These are phyloP conservation scores for Fraxinus dipetala DNA, from an alignment of 305 asterid species.

Conservation along the genomic window DNA sequence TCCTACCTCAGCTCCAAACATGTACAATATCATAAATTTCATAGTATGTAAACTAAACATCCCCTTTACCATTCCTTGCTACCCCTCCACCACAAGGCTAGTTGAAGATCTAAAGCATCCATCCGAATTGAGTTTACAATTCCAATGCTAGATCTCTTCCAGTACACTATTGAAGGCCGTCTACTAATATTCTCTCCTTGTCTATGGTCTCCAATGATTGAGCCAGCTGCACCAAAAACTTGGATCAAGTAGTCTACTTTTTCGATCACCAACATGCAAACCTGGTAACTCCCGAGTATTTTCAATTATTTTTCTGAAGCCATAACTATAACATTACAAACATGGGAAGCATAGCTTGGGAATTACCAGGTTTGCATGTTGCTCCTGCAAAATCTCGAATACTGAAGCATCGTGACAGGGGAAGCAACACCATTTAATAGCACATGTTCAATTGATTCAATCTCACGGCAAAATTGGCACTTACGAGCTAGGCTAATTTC, in stretches of 20 bases:
- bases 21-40: not conserved
- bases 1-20: not conserved
- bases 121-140: not conserved
- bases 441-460: not conserved
- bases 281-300: not conserved
- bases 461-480: not conserved
- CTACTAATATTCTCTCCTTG: not conserved
- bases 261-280: not conserved
- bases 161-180: not conserved
- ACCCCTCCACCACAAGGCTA: not conserved
- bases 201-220: not conserved
- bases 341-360: not conserved
- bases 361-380: not conserved
- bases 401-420: not conserved
- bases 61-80: not conserved
- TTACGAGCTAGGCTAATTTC: not conserved
- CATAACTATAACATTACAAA: not conserved
- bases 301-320: not conserved
- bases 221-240: not conserved
- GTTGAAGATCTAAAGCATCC: not conserved
- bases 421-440: conserved; percentile 30
- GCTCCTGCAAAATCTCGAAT: not conserved
- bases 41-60: not conserved
- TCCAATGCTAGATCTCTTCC: not conserved
- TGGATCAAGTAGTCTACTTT: not conserved